These are phyloP conservation scores for Cladosporium phlei DNA, from an alignment of 2,329 filamentous ascomycete species.

Conservation along the genomic window DNA sequence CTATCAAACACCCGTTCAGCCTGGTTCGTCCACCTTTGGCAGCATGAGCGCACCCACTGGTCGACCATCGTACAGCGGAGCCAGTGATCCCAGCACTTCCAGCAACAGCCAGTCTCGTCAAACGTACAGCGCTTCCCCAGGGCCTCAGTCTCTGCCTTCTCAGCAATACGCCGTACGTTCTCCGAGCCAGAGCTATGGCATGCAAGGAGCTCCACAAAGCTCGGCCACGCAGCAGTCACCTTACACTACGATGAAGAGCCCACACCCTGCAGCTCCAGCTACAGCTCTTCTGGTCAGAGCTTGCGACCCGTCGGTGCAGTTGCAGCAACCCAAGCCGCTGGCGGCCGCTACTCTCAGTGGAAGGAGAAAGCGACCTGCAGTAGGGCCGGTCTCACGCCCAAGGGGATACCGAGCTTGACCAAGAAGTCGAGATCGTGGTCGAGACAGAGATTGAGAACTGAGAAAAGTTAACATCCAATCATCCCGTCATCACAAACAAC, in stretches of 20 bases:
- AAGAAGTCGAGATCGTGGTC: too few species aligned
- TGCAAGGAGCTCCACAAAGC: conserved; percentile 26
- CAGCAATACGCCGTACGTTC: conserved; percentile 30
- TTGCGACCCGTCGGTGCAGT: conserved; percentile 15
- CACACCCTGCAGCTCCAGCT: conserved; percentile 19
- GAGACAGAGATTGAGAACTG: too few species aligned
- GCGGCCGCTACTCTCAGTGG: conserved; percentile 9
- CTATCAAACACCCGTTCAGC: conserved; percentile 27
- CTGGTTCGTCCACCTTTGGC: conserved; percentile 22
- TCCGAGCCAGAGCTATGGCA: conserved; percentile 26
- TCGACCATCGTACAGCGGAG: conserved; percentile 26
- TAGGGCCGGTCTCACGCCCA: too few species aligned
- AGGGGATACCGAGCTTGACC: too few species aligned
- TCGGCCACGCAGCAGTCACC: conserved; percentile 27
- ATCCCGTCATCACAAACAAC: too few species aligned
- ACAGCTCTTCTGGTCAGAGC: conserved; percentile 19
- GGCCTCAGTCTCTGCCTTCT: conserved; percentile 12
- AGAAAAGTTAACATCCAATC: too few species aligned
- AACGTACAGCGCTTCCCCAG: conserved; percentile 22
- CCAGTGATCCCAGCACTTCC: conserved; percentile 16
- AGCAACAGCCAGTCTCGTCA: conserved; percentile 24
- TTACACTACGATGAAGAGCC: conserved; percentile 26
- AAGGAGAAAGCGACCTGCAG: too few species aligned
- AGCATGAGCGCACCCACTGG: conserved; percentile 20
- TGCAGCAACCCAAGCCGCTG: conserved; percentile 6